Conservation (phyloP, 2,329 filamentous ascomycete species). For the Ophiostoma sp. region DNA sequence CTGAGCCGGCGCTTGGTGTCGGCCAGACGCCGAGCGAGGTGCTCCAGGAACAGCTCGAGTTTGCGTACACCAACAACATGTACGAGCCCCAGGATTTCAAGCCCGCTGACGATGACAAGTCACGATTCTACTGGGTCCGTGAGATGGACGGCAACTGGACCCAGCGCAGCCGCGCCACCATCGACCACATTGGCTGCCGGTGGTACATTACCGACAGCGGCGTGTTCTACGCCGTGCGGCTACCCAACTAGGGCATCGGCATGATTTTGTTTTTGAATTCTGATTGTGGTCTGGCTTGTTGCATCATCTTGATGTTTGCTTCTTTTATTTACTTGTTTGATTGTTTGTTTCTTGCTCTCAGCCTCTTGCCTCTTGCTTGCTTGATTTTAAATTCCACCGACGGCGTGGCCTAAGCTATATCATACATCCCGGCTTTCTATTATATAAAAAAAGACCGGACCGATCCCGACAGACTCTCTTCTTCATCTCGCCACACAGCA, state of each 20-base stretch:
- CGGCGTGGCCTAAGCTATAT: too few species aligned
- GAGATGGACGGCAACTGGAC: constrained; percentile 58
- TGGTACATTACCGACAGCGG: constrained; percentile 57
- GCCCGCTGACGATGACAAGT: constrained; percentile 55
- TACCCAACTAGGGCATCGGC: constrained; percentile 37
- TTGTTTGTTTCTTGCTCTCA: background rate
- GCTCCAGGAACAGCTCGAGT: constrained; percentile 43
- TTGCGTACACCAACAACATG: constrained; percentile 46
- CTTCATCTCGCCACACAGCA: background rate
- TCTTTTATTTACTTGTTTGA: background rate
- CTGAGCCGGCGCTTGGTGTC: constrained; percentile 47
- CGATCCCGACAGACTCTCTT: background rate
- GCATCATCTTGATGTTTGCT: too few species aligned
- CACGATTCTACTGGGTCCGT: constrained; percentile 56
- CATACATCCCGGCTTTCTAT: too few species aligned
- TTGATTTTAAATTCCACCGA: background rate
- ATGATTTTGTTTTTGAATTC: background rate
- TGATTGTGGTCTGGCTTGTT: background rate
- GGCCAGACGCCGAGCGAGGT: constrained; percentile 48
- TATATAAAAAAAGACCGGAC: too few species aligned
- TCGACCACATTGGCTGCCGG: constrained; percentile 52
- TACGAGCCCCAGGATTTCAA: constrained; percentile 59
- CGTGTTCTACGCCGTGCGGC: constrained; percentile 56
- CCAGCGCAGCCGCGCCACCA: constrained; percentile 54
- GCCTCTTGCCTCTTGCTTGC: background rate